phyloP scores from a whole-genome alignment of 208 protist species.

The Trypanosomatidae sp. region DNA sequence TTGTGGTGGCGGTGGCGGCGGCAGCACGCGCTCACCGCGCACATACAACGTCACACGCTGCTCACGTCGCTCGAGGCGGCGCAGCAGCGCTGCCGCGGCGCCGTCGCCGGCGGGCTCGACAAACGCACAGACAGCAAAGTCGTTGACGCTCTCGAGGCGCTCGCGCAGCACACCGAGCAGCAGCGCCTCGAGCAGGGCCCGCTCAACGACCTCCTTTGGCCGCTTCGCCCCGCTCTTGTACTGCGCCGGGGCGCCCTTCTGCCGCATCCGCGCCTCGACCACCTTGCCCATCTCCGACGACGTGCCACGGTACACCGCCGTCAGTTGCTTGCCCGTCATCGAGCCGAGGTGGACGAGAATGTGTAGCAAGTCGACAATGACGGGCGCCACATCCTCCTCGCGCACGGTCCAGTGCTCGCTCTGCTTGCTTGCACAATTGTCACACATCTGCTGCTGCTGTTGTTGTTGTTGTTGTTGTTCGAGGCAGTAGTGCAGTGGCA shows the following conservation, averaged over 20 bases:
- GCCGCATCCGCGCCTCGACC: slow-evolving; percentile 57
- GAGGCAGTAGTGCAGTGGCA: slow-evolving; percentile 50
- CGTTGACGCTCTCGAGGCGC: slow-evolving; percentile 55
- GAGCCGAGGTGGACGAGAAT: slow-evolving; percentile 52
- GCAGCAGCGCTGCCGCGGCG: slow-evolving; percentile 19
- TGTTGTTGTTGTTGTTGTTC: slow-evolving; percentile 3
- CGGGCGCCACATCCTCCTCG: slow-evolving; percentile 17
- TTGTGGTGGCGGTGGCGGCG: not conserved
- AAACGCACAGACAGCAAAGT: slow-evolving; percentile 54
- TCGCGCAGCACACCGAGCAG: slow-evolving; percentile 50
- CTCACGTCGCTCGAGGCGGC: slow-evolving; percentile 15
- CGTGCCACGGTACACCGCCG: slow-evolving; percentile 61
- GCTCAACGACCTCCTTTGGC: slow-evolving; percentile 39
- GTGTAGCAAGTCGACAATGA: slow-evolving; percentile 45
- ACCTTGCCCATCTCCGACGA: slow-evolving; percentile 52
- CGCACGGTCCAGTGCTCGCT: slow-evolving; percentile 32
- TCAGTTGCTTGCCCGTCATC: slow-evolving; percentile 70
- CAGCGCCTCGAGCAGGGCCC: slow-evolving; percentile 54
- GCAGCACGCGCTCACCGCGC: slow-evolving; percentile 16
- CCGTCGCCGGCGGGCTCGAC: slow-evolving; percentile 33
- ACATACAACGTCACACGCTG: slow-evolving; percentile 16
- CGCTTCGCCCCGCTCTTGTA: slow-evolving; percentile 56
- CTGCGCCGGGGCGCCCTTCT: slow-evolving; percentile 63
- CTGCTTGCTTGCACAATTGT: slow-evolving; percentile 72
- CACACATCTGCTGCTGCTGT: slow-evolving; percentile 32